phyloP scores from a whole-genome alignment of 2,329 filamentous ascomycete species.

The Thielaviopsis populi region DNA sequence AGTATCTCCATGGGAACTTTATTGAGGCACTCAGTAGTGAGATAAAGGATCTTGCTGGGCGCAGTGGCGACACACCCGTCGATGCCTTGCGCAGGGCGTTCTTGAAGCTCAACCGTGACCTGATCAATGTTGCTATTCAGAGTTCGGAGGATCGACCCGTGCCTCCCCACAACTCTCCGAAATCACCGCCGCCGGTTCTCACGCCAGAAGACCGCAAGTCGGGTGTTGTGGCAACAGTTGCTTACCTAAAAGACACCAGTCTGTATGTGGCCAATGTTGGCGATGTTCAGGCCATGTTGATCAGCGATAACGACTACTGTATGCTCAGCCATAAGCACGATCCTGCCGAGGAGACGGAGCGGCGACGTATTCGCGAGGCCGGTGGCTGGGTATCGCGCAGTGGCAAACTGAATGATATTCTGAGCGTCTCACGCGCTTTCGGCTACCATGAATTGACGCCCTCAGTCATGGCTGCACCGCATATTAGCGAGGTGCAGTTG shows the following conservation, averaged over 20 bases:
- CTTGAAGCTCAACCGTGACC: slow-evolving; percentile 79
- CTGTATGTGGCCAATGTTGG: slow-evolving; percentile 91
- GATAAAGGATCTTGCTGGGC: slow-evolving; percentile 53
- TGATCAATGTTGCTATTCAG: slow-evolving; percentile 71
- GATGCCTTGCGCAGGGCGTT: slow-evolving; percentile 83
- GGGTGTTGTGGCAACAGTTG: slow-evolving; percentile 79
- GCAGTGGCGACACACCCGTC: slow-evolving; percentile 56
- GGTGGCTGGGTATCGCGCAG: slow-evolving; percentile 93
- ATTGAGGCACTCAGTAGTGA: slow-evolving; percentile 70
- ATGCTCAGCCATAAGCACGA: slow-evolving; percentile 86
- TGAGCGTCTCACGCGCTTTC: slow-evolving; percentile 87
- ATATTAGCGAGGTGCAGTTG: slow-evolving; percentile 63
- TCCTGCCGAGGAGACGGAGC: slow-evolving; percentile 69
- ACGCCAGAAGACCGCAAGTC: slow-evolving; percentile 80
- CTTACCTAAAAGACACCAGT: slow-evolving; percentile 80
- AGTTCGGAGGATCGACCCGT: slow-evolving; percentile 58
- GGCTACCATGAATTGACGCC: slow-evolving; percentile 89
- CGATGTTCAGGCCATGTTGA: slow-evolving; percentile 87
- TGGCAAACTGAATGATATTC: slow-evolving; percentile 78
- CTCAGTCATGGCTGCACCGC: slow-evolving; percentile 77
- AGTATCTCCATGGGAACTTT: slow-evolving; percentile 93
- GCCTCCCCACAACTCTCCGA: slow-evolving; percentile 54
- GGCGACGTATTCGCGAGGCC: slow-evolving; percentile 80
- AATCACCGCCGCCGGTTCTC: slow-evolving; percentile 59
- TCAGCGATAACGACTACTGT: slow-evolving; percentile 70